A percentile compares a stretch with the other conserved stretches of the same genome.
Evolutionary conservation across 108 stramenopile genomes (phyloP).

Genomic region (Skeletonema menzelii): DNA sequence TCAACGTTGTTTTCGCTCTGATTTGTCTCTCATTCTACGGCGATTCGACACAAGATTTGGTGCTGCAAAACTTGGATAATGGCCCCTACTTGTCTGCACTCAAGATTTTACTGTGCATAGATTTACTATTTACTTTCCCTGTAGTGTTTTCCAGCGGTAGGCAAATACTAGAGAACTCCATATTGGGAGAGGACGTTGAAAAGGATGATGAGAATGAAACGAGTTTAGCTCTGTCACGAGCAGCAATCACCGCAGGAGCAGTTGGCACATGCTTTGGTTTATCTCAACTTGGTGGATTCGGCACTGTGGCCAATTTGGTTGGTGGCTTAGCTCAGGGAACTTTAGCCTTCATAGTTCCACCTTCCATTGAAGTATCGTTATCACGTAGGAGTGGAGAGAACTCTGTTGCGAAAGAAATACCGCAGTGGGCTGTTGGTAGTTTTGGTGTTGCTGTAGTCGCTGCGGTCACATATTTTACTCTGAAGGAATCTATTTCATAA

Average conservation of each 20-base stretch:
- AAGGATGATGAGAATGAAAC: constrained; percentile 11
- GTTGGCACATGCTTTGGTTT: constrained; percentile 41
- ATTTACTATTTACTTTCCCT: constrained; percentile 49
- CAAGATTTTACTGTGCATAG: constrained; percentile 48
- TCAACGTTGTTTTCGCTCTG: constrained; percentile 47
- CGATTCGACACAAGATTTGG: constrained; percentile 43
- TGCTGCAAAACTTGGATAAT: constrained; percentile 46
- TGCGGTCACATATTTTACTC: constrained; percentile 50
- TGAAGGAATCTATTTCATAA: constrained; percentile 20
- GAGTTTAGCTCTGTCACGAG: constrained; percentile 27
- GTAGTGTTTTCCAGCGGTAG: constrained; percentile 46
- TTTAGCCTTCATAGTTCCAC: constrained; percentile 49
- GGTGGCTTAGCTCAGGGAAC: constrained; percentile 54
- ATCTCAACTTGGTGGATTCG: constrained; percentile 50
- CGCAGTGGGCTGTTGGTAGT: constrained; percentile 37
- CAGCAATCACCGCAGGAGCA: constrained; percentile 33
- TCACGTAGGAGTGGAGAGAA: constrained; percentile 11
- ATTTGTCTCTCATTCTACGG: constrained; percentile 47
- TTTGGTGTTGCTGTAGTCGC: constrained; percentile 53
- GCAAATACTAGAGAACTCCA: constrained; percentile 47
- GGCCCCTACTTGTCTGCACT: constrained; percentile 40
- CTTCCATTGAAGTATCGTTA: constrained; percentile 40
- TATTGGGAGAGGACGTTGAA: constrained; percentile 1
- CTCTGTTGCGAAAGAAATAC: constrained; percentile 20
- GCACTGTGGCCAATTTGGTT: constrained; percentile 47